These are phyloP conservation scores for Nyssa sinensis DNA, from an alignment of 148 eudicot genomes.

Conservation along the genomic window DNA sequence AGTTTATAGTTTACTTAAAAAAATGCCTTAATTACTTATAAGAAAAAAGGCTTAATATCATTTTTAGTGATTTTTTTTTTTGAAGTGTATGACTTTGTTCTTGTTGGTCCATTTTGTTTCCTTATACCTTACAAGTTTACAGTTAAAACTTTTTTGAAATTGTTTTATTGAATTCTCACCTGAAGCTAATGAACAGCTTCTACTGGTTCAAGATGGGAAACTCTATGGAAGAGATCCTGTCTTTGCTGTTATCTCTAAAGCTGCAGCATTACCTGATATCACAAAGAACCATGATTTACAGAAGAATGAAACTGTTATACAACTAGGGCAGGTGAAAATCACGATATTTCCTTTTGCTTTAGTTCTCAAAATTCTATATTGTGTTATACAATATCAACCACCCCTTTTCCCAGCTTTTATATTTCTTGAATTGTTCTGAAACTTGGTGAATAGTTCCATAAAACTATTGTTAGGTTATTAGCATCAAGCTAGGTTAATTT, in stretches of 20 bases:
- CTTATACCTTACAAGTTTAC: neutral
- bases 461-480: neutral
- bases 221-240: slow-evolving; percentile 85
- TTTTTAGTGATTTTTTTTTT: neutral
- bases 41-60: neutral
- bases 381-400: too few species aligned
- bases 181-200: slow-evolving; percentile 51
- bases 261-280: slow-evolving; percentile 65
- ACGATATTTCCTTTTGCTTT: slow-evolving; percentile 9
- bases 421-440: neutral
- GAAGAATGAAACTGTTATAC: slow-evolving; percentile 66
- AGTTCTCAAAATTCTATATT: too few species aligned
- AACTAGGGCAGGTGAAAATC: slow-evolving; percentile 75
- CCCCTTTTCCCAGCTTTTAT: too few species aligned
- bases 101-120: neutral
- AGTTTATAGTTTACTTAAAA: too few species aligned
- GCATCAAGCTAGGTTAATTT: neutral
- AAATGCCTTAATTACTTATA: too few species aligned
- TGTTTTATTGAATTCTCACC: slow-evolving; percentile 7
- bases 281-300: slow-evolving; percentile 69
- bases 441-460: neutral
- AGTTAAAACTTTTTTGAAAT: neutral
- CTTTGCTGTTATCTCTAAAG: slow-evolving; percentile 73
- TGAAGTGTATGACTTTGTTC: neutral
- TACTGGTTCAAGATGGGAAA: slow-evolving; percentile 90